Evolutionary conservation across 2,329 filamentous ascomycete genomes (phyloP), one percentile per base, ranked within the genome.

Genomic region (Scopulariopsis brevicaulis): DNA sequence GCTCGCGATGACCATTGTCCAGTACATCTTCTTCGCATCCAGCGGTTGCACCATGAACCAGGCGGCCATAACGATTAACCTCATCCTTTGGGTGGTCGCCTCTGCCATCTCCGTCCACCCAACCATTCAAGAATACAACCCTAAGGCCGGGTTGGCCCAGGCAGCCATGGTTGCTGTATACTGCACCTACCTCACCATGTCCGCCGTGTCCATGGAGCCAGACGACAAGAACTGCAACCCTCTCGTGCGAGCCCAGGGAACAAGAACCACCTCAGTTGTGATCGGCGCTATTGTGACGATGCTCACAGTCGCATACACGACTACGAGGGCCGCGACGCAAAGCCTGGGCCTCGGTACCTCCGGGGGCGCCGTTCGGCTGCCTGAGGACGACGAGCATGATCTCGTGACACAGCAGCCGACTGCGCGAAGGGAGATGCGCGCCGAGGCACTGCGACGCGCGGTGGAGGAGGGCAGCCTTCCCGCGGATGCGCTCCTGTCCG

Each of bases 151-250:
- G 54, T 80, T 99, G 60, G 94, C 94, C n/a, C 94, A 99, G 70
- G 91, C 92, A 50, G 93, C 94, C 61, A 96, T 97, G 83, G 94
- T 99, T 52, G 90, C 92, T 20, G 83, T 96, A 59, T 99, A 99
- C 78, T 99, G 94, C 82, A 97, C 94, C 51, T 99, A 99, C 69
- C 83, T 99, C 58, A 99, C 94, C 64, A 90, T 99, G 85, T 96
- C 92, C 2, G 94, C 94, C 28, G 94, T 99, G 1, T 96, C 91
- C 58, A 97, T 99, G 94, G 93, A 99, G 67, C 94, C 94, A 0
- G 93, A 97, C 70, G 76, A 96, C 75, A 87, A 89, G 65, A 82
- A 89, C 63, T 99, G 94, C 82, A 99, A 99, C 72, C 94, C 94
- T 10, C 80, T 99, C 35, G 79, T 96, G 61, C 85, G 83, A 57